phyloP scores from a whole-genome alignment of 2,329 filamentous ascomycete species.

The Penicillium occitanis region DNA sequence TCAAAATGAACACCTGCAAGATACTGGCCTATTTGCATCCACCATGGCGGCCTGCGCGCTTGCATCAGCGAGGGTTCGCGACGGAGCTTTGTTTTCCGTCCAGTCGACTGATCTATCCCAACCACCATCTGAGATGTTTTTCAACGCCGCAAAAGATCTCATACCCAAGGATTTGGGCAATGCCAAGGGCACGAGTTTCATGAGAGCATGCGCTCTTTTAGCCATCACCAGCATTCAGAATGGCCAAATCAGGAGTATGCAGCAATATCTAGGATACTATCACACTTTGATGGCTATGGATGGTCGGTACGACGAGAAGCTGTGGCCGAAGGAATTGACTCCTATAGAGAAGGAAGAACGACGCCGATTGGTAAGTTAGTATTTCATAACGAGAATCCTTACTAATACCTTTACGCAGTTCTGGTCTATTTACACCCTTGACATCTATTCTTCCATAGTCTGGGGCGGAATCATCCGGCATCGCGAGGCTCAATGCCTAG shows the following conservation, averaged over 20 bases:
- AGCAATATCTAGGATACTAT: slow-evolving; percentile 54
- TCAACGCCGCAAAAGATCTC: slow-evolving; percentile 2
- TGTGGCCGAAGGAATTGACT: slow-evolving; percentile 51
- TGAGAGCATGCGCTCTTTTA: slow-evolving; percentile 46
- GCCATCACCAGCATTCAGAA: slow-evolving; percentile 55
- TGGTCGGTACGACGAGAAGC: slow-evolving; percentile 54
- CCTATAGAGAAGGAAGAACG: slow-evolving; percentile 52
- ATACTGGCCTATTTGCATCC: slow-evolving; percentile 49
- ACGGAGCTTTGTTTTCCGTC: slow-evolving; percentile 44
- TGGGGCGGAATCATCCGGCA: slow-evolving; percentile 51
- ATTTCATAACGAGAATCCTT: not conserved
- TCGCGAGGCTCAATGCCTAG: slow-evolving; percentile 49
- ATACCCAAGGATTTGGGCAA: not conserved
- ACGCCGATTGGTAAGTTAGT: slow-evolving; percentile 44
- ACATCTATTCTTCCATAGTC: slow-evolving; percentile 56
- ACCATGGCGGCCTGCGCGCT: slow-evolving; percentile 56
- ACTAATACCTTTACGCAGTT: slow-evolving; percentile 31
- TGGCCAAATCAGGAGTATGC: slow-evolving; percentile 51
- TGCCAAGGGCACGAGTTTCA: not conserved
- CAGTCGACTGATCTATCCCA: not conserved
- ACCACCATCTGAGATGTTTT: slow-evolving; percentile 5
- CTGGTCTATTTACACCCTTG: slow-evolving; percentile 60
- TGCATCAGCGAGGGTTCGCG: slow-evolving; percentile 50
- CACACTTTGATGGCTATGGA: slow-evolving; percentile 52
- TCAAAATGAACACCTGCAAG: slow-evolving; percentile 44